Base-by-base conservation (phyloP, 2,329 filamentous ascomycete genomes). In the Cladophialophora immunda region DNA sequence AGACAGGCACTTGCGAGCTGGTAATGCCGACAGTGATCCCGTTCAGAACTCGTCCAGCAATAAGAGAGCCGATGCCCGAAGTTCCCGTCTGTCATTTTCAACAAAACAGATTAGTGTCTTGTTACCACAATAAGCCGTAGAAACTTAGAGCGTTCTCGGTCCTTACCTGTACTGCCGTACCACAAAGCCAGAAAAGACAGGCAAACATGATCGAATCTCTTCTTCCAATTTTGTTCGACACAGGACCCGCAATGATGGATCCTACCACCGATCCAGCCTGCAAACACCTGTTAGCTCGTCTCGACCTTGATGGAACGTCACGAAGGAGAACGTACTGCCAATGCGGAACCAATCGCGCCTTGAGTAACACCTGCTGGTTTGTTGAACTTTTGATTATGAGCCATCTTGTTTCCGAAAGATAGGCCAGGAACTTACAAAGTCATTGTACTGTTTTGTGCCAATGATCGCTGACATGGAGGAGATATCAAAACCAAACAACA, bases 401-500 rank as follows among this genome's bases (percentile, higher is more conserved):
- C 36, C 4, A 15, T 38, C 36, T 38, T 38, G 36, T 8, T 17
- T 11, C 15, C 4, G 36, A 17, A 38, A 38, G 2, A 9, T 17
- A 17, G 36, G 36, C 36, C 4, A 13, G 36, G 11, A 11, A 38
- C 36, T 38, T 11, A 38, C 36, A 70, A 82, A 86, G 4, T 77
- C 73, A 32, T 80, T 75, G 71, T 85, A 86, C 72, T 86, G 83
- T 1, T 77, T 55, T 0, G 83, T 84, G 41, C 80, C 81, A 57
- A 86, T 81, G 68, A 85, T 84, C 50, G 83, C 84, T 57, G 78
- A 81, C 82, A 86, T 85, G 4, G 83, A 85, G 6, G 81, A 83
- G 66, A 86, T 85, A 73, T 87, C 85, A 71, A 87, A 86, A 62
- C 85, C 85, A 66, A 86, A 86, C n/a, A 84, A 76, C 79, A 82